Base-by-base conservation (phyloP, 2,329 filamentous ascomycete genomes). In the Paradendryphiella salina region DNA sequence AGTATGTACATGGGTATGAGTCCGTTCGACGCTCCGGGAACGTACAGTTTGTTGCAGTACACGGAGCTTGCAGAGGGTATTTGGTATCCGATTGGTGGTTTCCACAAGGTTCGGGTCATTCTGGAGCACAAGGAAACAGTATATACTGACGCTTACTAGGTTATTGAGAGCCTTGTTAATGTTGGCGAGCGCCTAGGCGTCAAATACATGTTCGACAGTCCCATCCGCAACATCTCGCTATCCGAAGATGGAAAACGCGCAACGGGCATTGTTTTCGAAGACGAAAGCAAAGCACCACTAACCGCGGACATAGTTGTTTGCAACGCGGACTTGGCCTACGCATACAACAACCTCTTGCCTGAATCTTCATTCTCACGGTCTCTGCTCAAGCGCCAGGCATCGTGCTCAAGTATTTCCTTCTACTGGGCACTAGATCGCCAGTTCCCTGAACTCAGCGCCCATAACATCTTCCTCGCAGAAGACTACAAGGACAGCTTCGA, bases 1-100 rank as follows among this genome's bases (percentile, higher is more conserved):
- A 89, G 85, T 61, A 91, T 90, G 87, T 90, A 91, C 65, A 87
- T 90, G 84, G 88, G 88, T 0, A 90, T 90, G 87, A 85, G 80
- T 46, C 88, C 88, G 0, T 90, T 87, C 65, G 85, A 89, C 65
- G 87, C 88, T 0, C 88, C 87, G 0, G 86, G 84, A 3, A 90
- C 87, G 1, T 90, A 90, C 72, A 85, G 81, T 40, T 70, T 90
- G 52, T 75, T 90, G 43, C 87, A 90, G 71, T 90, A 90, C 67
- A 87, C 87, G 0, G 87, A 90, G 73, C 73, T 89, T 26, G 84
- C 85, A 0, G 86, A 91, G 73, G 88, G 88, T 0, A 89, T 91
- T 35, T 87, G 86, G 84, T 90, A 89, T 72, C 86, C 86, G 0
- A 77, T 80, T 17, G 87, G 87, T 1, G 87, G 87, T 0, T 90